A percentile compares a stretch with the other conserved stretches of the same genome.
Conservation (phyloP, 306 rosid species). For the Prinsepia uniflora region DNA sequence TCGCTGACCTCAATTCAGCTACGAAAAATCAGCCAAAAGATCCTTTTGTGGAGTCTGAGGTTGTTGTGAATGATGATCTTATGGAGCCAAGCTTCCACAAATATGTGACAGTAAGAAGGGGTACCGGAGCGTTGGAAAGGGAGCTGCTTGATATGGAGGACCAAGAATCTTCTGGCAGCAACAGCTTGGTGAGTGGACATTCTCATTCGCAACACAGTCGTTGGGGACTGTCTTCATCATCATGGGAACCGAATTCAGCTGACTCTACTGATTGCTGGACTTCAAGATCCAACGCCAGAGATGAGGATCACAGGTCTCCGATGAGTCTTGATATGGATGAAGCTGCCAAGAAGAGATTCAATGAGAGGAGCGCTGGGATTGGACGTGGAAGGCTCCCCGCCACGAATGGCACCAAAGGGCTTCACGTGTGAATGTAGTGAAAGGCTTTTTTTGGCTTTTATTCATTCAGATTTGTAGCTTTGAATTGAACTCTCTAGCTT, state of each 20-base stretch:
- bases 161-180: constrained; percentile 77
- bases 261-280: constrained; percentile 61
- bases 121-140: constrained; percentile 34
- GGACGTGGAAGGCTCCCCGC: constrained; percentile 53
- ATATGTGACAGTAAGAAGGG: constrained; percentile 71
- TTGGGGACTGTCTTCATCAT: constrained; percentile 44
- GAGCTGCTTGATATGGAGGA: constrained; percentile 54
- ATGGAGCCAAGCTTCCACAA: constrained; percentile 78
- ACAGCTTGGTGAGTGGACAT: constrained; percentile 44
- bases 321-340: constrained; percentile 27
- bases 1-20: constrained; percentile 79
- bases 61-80: constrained; percentile 55
- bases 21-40: constrained; percentile 40
- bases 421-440: constrained; percentile 41
- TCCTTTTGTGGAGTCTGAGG: constrained; percentile 71
- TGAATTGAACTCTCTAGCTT: constrained; percentile 24
- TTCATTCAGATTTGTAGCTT: constrained; percentile 20
- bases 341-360: constrained; percentile 32
- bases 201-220: constrained; percentile 35
- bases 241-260: constrained; percentile 67
- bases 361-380: constrained; percentile 44
- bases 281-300: constrained; percentile 39
- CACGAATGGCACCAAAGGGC: constrained; percentile 25
- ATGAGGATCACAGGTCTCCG: constrained; percentile 29
- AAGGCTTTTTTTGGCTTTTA: constrained; percentile 14